Evolutionary conservation across 176 grass and related monocot genomes (phyloP), one percentile per base, ranked within the genome.

Genomic region (Cenchrus purpureus): DNA sequence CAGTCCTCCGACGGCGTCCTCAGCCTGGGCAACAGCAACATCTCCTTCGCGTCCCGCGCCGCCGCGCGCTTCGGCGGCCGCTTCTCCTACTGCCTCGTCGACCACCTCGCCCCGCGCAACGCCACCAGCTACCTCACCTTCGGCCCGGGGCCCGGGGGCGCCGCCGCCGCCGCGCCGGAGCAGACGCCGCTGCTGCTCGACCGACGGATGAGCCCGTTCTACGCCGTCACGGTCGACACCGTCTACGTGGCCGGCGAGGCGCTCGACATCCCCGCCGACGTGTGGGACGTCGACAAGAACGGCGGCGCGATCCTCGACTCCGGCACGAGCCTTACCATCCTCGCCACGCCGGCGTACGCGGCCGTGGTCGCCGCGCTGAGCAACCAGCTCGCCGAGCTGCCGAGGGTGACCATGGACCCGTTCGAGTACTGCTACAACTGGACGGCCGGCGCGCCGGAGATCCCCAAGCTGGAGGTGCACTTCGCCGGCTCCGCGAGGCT

Each of bases 11-110:
- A 96, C 78, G 97, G 97, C 85, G 93, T 99, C 63, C 85, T 99
- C 49, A 92, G 91, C 85, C 90, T 99, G 59, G 97, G 97, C 66
- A 79, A 96, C 93, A 99, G 91, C 78, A 60, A 85, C 74, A 86
- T 92, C 86, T 99, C 97, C 50, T 99, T 99, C 79, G 83, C 97
- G 28, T 77, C 87, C 14, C 88, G 88, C 51, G 97, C 94, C 74
- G 86, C 93, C 46, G 81, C 87, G 10, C 87, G 88, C 79, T 98
- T 95, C 82, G 93, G 94, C 0, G 91, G 91, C 31, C 84, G 87
- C 56, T 99, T 99, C 93, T 96, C 97, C 68, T 96, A 99, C 86
- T 99, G 94, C 90, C 92, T 99, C n/a, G 97, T 99, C 16, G 97
- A 99, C 82, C 97, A 99, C 88, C 91, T 99, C 37, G 86, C 91